These are phyloP conservation scores for Stereum hirsutum DNA, from an alignment of 1,284 basidiomycete genomes.

Conservation along the genomic window DNA sequence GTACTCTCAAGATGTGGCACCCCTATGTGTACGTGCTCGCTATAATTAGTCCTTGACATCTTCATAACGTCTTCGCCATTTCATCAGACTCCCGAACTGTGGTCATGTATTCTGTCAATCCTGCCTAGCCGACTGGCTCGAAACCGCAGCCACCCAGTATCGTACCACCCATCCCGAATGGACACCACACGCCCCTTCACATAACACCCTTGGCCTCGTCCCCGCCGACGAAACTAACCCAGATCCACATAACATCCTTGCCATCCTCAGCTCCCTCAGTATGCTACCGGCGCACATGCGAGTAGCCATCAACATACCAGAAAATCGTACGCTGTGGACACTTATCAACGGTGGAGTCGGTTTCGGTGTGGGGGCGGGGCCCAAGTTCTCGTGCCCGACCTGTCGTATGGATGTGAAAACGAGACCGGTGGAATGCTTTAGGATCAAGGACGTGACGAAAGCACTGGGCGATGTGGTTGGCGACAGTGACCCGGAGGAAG, in stretches of 20 bases:
- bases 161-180: slow-evolving; percentile 37
- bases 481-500: too few species aligned
- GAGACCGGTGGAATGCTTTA: slow-evolving; percentile 49
- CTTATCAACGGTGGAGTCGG: too few species aligned
- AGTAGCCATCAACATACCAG: slow-evolving; percentile 15
- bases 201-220: background rate
- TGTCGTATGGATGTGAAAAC: slow-evolving; percentile 41
- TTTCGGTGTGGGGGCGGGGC: too few species aligned
- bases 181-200: slow-evolving; percentile 17
- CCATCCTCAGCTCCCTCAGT: too few species aligned
- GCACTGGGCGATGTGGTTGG: slow-evolving; percentile 36
- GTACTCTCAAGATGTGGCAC: slow-evolving; percentile 48
- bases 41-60: too few species aligned
- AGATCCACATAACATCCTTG: too few species aligned
- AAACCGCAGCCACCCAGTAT: slow-evolving; percentile 38
- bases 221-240: too few species aligned
- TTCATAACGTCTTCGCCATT: background rate
- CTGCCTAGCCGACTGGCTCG: slow-evolving; percentile 64
- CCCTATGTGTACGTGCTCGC: slow-evolving; percentile 48
- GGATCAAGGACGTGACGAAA: slow-evolving; percentile 45
- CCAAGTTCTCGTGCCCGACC: slow-evolving; percentile 55
- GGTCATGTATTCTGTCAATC: slow-evolving; percentile 61
- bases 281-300: slow-evolving; percentile 11
- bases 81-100: slow-evolving; percentile 36
- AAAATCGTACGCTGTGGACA: too few species aligned